Evolutionary conservation across 495 filamentous ascomycete genomes (phyloP).

Genomic region (Penicillium psychrofluorescens): DNA sequence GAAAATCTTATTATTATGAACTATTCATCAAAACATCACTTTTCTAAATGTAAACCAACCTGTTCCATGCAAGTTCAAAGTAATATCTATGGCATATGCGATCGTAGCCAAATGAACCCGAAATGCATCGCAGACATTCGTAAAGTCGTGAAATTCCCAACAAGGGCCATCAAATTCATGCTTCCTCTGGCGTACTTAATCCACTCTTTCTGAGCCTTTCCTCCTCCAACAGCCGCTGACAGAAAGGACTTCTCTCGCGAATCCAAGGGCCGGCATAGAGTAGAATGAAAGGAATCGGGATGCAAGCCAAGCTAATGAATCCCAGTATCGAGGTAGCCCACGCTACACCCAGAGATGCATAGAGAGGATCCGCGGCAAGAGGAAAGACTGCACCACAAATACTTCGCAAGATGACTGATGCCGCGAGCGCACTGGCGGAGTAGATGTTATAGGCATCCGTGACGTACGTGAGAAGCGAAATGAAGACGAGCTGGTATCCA

Average conservation of each 20-base stretch:
- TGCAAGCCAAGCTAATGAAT: constrained; percentile 33
- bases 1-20: too few species aligned
- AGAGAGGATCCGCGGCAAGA: constrained; percentile 35
- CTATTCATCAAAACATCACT: too few species aligned
- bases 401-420: constrained; percentile 51
- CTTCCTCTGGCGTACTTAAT: constrained; percentile 9
- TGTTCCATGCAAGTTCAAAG: too few species aligned
- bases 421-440: constrained; percentile 62
- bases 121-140: too few species aligned
- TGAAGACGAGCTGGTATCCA: constrained; percentile 61
- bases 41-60: too few species aligned
- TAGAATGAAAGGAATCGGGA: constrained; percentile 35
- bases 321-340: constrained; percentile 43
- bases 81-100: too few species aligned
- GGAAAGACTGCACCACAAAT: constrained; percentile 53
- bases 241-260: constrained; percentile 32
- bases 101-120: too few species aligned
- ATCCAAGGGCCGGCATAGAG: constrained; percentile 28
- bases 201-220: constrained; percentile 13
- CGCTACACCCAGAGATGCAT: constrained; percentile 28
- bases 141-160: too few species aligned
- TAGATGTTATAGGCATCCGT: constrained; percentile 71
- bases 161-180: not conserved
- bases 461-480: constrained; percentile 66
- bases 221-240: constrained; percentile 24